Conservation (phyloP, 495 filamentous ascomycete genomes). For the Aspergillus sclerotioniger region DNA sequence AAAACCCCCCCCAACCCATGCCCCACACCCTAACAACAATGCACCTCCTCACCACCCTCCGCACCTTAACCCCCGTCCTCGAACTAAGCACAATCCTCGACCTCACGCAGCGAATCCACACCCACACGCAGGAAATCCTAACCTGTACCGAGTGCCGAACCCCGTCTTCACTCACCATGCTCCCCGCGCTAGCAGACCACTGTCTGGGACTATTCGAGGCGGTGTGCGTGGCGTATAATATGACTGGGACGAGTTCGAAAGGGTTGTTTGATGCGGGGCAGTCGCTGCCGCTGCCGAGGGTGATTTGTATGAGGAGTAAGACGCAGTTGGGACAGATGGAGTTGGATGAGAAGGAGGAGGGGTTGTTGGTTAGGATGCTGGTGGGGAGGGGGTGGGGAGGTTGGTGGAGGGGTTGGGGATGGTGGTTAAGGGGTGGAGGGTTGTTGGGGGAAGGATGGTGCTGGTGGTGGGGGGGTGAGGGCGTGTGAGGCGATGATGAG, state of each 20-base stretch:
- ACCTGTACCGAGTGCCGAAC: constrained; percentile 28
- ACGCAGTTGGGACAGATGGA: constrained; percentile 31
- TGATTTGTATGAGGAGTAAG: constrained; percentile 34
- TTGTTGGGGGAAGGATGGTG: no score
- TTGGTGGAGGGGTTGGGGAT: constrained; percentile 15
- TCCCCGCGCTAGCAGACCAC: constrained; percentile 27
- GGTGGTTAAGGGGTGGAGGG: constrained; percentile 4
- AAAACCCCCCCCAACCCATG: constrained; percentile 22
- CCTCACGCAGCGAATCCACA: constrained; percentile 26
- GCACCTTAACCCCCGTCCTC: constrained; percentile 27
- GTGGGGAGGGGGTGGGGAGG: constrained; percentile 6
- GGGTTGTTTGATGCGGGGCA: constrained; percentile 26
- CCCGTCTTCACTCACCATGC: constrained; percentile 19
- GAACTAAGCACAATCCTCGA: constrained; percentile 30
- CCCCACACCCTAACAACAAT: constrained; percentile 16
- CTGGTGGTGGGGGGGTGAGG: no score
- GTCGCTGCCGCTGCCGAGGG: constrained; percentile 24
- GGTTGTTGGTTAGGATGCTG: constrained; percentile 28
- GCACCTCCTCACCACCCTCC: constrained; percentile 28
- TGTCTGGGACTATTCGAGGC: constrained; percentile 33
- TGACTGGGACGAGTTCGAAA: constrained; percentile 25
- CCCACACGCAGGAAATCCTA: constrained; percentile 25
- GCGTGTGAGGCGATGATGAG: background rate
- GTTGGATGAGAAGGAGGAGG: constrained; percentile 29
- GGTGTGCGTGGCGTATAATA: constrained; percentile 29